A percentile compares a stretch with the other conserved stretches of the same genome.
Evolutionary conservation across 306 rosid species (phyloP).

Genomic region (Myrica gale): DNA sequence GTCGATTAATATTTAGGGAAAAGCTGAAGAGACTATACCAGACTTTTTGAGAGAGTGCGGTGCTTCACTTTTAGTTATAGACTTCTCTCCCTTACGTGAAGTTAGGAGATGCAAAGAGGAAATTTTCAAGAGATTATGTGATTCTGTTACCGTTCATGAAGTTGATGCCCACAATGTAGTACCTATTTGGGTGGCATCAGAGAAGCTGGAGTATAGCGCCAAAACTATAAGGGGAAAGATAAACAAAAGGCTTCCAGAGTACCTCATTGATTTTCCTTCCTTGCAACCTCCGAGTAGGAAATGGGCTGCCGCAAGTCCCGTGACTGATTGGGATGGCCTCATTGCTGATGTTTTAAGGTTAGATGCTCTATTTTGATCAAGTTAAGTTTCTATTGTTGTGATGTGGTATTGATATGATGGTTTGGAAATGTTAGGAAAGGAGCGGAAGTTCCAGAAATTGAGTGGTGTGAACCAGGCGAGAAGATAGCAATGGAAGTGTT

Average conservation of each 20-base stretch:
- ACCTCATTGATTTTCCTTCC: conserved; percentile 69
- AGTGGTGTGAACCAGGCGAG: conserved; percentile 93
- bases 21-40: conserved; percentile 76
- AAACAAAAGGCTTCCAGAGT: conserved; percentile 69
- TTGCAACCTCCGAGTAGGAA: conserved; percentile 46
- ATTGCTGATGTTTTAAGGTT: conserved; percentile 71
- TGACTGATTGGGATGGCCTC: conserved; percentile 64
- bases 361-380: conserved; percentile 15
- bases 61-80: conserved; percentile 82
- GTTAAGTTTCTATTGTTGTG: background rate
- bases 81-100: conserved; percentile 79
- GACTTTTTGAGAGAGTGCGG: conserved; percentile 69
- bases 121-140: conserved; percentile 64
- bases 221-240: conserved; percentile 79
- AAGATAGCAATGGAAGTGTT: conserved; percentile 73
- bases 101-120: conserved; percentile 63
- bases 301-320: conserved; percentile 44
- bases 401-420: conserved; percentile 20
- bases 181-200: conserved; percentile 83
- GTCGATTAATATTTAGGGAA: conserved; percentile 50
- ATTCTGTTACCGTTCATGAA: conserved; percentile 65
- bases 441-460: conserved; percentile 84
- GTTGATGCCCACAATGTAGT: conserved; percentile 93
- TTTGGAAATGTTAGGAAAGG: conserved; percentile 50
- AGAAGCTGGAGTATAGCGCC: conserved; percentile 88